Evolutionary conservation across 805 yeast genomes (phyloP), one percentile per base, ranked within the genome.

Genomic region (Lipomyces mesembrius): DNA sequence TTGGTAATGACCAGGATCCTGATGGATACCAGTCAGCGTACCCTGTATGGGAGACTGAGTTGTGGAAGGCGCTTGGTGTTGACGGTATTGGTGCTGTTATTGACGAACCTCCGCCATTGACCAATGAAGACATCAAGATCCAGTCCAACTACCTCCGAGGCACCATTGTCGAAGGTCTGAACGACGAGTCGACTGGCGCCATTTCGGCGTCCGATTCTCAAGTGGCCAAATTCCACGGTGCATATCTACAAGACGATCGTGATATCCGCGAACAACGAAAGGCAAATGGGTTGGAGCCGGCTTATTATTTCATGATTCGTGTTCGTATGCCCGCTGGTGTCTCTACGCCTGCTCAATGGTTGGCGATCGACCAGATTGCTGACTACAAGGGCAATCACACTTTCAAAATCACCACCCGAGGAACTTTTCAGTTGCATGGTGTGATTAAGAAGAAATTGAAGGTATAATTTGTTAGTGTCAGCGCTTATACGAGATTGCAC

Each of bases 161-260:
- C 74, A 91, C 97, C 0, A 93, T 94, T 78, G 93, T 85, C 46
- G 95, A 90, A 78, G 97, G 94, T 52, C 84, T 94, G 68, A 75
- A 78, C 64, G 98, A 94, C 77, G 83, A 84, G 65, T 83, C 92
- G 2, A 94, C 98, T 9, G 97, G 98, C 71, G 93, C 97, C 14
- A 90, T 94, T 72, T 84, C 89, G 71, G 94, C 97, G 14, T 85
- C 86, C 66, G 98, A 92, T 79, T 97, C 92, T 80, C 98, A 93
- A 80, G 80, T 94, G 78, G 92, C 98, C 71, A 94, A 94, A 80
- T 94, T 94, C 86, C 98, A 94, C 79, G 98, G 98, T 80, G 92
- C 92, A 73, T 94, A 94, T 79, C 91, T 94, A 97, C 98, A 94
- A 82, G 98, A 94, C 79, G 98, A 94, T 78, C 91, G 98, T 82